phyloP scores from a whole-genome alignment of 1,284 basidiomycete species.

The Cryptococcus sp. region DNA sequence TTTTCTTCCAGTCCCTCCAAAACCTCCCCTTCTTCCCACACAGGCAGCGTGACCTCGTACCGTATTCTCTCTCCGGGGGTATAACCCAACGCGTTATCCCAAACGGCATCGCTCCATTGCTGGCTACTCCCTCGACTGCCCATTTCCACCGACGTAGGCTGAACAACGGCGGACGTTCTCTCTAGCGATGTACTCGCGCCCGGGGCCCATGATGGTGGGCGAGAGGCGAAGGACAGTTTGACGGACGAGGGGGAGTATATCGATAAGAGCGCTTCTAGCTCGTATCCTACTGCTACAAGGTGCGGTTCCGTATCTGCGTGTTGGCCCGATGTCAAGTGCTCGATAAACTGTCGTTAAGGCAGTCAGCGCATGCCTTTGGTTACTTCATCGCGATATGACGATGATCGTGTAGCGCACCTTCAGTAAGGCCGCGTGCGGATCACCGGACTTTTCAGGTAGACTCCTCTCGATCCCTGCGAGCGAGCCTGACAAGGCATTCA shows the following conservation, averaged over 20 bases:
- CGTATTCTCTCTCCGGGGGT: constrained; percentile 58
- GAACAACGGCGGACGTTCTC: not conserved
- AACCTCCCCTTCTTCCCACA: constrained; percentile 55
- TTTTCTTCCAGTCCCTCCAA: constrained; percentile 21
- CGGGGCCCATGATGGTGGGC: constrained; percentile 10
- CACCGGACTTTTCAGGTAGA: not conserved
- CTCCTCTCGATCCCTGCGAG: not conserved
- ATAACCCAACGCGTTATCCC: constrained; percentile 30
- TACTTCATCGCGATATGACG: not conserved
- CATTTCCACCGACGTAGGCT: constrained; percentile 2
- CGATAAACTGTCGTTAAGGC: constrained; percentile 39
- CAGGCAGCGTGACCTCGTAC: constrained; percentile 63
- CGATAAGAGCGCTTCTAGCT: constrained; percentile 69
- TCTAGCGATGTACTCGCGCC: not conserved
- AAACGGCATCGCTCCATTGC: constrained; percentile 31
- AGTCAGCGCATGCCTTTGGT: not conserved
- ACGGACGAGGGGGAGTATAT: constrained; percentile 76
- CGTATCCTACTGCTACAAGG: constrained; percentile 41
- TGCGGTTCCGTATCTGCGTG: constrained; percentile 36
- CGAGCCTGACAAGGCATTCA: not conserved
- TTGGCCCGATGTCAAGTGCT: constrained; percentile 32
- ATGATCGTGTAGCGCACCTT: not conserved
- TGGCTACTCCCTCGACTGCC: constrained; percentile 32
- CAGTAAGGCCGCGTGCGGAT: not conserved
- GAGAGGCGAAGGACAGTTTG: constrained; percentile 29